phyloP scores from a whole-genome alignment of 2,329 filamentous ascomycete genomes.

The Sphaerulina musiva region DNA sequence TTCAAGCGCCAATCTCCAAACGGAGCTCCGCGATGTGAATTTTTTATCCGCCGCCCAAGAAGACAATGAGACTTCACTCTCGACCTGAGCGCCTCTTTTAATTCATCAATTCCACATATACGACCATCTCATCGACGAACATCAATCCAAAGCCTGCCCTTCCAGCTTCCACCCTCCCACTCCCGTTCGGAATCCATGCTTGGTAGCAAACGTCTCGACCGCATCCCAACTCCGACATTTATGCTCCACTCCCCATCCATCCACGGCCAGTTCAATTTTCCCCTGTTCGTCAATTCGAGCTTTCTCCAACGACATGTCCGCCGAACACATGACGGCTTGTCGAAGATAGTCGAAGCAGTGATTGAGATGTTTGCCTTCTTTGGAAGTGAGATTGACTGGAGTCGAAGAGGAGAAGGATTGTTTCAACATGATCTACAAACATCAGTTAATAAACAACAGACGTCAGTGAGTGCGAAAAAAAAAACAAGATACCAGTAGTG shows the following conservation, averaged over 20 bases:
- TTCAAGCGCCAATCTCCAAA: too few species aligned
- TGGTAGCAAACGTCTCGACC: not conserved
- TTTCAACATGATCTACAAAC: not conserved
- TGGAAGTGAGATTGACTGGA: not conserved
- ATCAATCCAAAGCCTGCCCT: not conserved
- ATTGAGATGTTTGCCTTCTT: not conserved
- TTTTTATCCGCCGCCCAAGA: too few species aligned
- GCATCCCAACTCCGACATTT: slow-evolving; percentile 7
- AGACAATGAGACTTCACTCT: too few species aligned
- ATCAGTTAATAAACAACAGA: too few species aligned
- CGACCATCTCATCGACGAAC: too few species aligned
- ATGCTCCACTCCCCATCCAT: slow-evolving; percentile 8
- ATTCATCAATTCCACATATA: too few species aligned
- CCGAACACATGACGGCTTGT: slow-evolving; percentile 8
- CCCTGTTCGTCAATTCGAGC: not conserved
- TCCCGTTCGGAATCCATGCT: not conserved
- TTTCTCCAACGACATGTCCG: slow-evolving; percentile 7
- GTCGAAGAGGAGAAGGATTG: not conserved
- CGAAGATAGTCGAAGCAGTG: slow-evolving; percentile 9
- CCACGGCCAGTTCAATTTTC: slow-evolving; percentile 1
- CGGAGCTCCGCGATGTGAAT: too few species aligned
- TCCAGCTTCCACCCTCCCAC: slow-evolving; percentile 1
- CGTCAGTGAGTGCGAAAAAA: too few species aligned
- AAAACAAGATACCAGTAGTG: too few species aligned
- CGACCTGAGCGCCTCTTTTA: too few species aligned